Evolutionary conservation across 2,329 filamentous ascomycete genomes (phyloP).

Genomic region (Fusarium sp.): DNA sequence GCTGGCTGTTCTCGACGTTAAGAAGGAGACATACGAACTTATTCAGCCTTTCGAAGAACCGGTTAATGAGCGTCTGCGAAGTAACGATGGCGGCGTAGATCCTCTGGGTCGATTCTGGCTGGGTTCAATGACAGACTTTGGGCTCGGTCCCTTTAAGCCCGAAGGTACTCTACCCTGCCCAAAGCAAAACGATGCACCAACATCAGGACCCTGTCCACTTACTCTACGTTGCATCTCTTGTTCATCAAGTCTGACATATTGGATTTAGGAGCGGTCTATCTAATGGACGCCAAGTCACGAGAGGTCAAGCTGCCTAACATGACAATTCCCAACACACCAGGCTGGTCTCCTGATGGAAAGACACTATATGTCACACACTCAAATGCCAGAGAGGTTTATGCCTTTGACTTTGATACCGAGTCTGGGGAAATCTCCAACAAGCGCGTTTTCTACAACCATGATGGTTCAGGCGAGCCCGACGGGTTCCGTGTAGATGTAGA

Average conservation of each 20-base stretch:
- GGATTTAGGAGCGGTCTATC: slow-evolving; percentile 73
- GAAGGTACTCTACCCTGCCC: slow-evolving; percentile 55
- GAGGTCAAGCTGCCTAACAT: slow-evolving; percentile 69
- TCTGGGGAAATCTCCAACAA: slow-evolving; percentile 73
- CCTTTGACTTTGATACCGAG: slow-evolving; percentile 75
- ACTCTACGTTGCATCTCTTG: not conserved
- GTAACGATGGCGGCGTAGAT: slow-evolving; percentile 87
- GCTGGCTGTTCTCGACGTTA: slow-evolving; percentile 78
- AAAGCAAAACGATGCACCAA: not conserved
- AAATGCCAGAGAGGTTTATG: slow-evolving; percentile 73
- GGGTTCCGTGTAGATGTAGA: slow-evolving; percentile 86
- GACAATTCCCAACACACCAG: slow-evolving; percentile 85
- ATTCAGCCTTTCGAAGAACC: slow-evolving; percentile 57
- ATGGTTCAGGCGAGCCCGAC: slow-evolving; percentile 75
- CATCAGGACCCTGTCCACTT: not conserved
- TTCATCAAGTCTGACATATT: slow-evolving; percentile 3
- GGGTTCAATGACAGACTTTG: slow-evolving; percentile 84
- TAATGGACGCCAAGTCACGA: slow-evolving; percentile 70
- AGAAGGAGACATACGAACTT: slow-evolving; percentile 63
- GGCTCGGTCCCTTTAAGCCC: slow-evolving; percentile 64
- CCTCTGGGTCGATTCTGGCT: slow-evolving; percentile 85
- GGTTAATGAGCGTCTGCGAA: slow-evolving; percentile 64
- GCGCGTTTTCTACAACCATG: slow-evolving; percentile 77
- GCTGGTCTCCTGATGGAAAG: slow-evolving; percentile 77
- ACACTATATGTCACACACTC: slow-evolving; percentile 89